phyloP scores from a whole-genome alignment of 345 rosid species.

The Brassica nigra region DNA sequence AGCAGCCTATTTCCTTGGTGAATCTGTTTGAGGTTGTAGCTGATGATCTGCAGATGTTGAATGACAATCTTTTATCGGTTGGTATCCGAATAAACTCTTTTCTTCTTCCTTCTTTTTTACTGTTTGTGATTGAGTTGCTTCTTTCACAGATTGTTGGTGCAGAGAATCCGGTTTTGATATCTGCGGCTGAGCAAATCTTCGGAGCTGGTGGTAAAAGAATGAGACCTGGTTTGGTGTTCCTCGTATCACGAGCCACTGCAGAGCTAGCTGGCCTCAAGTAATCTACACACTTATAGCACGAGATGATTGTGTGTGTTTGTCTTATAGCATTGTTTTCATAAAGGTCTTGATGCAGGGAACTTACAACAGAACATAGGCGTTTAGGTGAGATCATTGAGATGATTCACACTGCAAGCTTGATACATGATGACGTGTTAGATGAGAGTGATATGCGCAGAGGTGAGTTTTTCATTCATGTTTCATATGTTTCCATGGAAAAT shows the following conservation, averaged over 20 bases:
- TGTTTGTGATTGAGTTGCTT: not conserved
- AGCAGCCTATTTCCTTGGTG: constrained; percentile 52
- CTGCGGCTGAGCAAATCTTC: constrained; percentile 96
- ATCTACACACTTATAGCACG: not conserved
- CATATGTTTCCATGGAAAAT: not conserved
- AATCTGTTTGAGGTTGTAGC: constrained; percentile 77
- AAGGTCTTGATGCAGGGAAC: constrained; percentile 57
- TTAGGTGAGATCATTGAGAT: constrained; percentile 97
- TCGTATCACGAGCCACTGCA: constrained; percentile 90
- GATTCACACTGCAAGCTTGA: constrained; percentile 98
- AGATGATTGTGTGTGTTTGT: not conserved
- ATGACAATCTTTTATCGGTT: constrained; percentile 85
- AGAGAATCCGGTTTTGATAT: constrained; percentile 90
- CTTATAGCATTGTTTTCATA: not conserved
- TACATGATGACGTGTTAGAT: constrained; percentile 91
- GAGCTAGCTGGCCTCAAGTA: constrained; percentile 78
- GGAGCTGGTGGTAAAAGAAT: constrained; percentile 98
- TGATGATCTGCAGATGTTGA: constrained; percentile 75
- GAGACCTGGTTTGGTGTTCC: constrained; percentile 93
- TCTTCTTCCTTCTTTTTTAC: not conserved
- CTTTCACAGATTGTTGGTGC: constrained; percentile 91
- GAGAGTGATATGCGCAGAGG: constrained; percentile 98
- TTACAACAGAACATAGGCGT: constrained; percentile 78
- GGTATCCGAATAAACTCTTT: constrained; percentile 37
- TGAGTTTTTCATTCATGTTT: constrained; percentile 28